phyloP scores from a whole-genome alignment of 768 basidiomycete species.

The Naganishia vishniacii region DNA sequence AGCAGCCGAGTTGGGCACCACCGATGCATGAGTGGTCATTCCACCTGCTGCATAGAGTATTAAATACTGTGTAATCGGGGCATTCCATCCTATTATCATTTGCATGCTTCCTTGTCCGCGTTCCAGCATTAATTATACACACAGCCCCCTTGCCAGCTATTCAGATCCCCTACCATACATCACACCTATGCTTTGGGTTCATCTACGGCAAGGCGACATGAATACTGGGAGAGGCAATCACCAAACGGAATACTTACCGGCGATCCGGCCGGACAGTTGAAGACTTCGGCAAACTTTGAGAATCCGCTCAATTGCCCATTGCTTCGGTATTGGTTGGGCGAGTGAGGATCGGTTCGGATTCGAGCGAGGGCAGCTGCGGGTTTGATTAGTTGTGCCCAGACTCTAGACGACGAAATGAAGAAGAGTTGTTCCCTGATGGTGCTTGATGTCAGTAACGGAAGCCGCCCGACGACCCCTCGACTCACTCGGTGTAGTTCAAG shows the following conservation, averaged over 20 bases:
- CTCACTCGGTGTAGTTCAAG: conserved; percentile 49
- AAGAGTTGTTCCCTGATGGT: conserved; percentile 75
- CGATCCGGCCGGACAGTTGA: conserved; percentile 68
- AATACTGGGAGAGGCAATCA: not conserved
- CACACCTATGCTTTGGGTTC: conserved; percentile 75
- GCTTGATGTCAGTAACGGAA: conserved; percentile 5
- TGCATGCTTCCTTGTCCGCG: not conserved
- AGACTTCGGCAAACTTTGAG: conserved; percentile 79
- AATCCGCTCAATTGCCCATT: conserved; percentile 83
- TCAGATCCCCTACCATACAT: conserved; percentile 64
- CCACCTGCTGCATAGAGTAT: too few species aligned
- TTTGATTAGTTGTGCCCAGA: conserved; percentile 80
- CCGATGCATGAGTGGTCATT: not conserved
- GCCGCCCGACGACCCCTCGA: not conserved
- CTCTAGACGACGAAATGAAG: conserved; percentile 80
- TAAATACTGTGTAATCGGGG: too few species aligned
- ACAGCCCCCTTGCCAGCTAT: too few species aligned
- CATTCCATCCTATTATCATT: too few species aligned
- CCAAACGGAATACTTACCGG: conserved; percentile 56
- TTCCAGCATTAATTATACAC: too few species aligned
- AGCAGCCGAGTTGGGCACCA: not conserved
- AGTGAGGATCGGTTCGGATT: conserved; percentile 82
- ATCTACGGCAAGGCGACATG: conserved; percentile 52
- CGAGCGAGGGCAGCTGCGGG: conserved; percentile 67
- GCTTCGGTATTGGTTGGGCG: conserved; percentile 70